phyloP scores from a whole-genome alignment of 345 rosid genomes.

The Hypericum androsaemum region DNA sequence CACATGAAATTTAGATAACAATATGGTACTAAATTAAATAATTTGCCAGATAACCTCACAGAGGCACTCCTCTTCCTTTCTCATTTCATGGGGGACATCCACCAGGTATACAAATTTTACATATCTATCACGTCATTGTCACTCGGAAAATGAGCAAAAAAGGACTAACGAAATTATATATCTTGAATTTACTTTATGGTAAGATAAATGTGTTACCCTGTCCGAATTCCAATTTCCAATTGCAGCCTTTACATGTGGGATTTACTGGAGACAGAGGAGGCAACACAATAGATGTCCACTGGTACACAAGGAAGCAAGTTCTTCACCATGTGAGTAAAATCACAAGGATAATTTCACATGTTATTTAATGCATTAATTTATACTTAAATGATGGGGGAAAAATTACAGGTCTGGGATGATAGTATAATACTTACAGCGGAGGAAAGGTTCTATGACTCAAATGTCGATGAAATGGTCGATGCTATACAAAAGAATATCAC shows the following conservation, averaged over 20 bases:
- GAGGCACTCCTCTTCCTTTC: constrained; percentile 83
- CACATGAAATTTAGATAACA: background rate
- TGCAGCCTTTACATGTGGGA: constrained; percentile 75
- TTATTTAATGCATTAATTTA: background rate
- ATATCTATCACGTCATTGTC: no score
- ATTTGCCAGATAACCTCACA: constrained; percentile 63
- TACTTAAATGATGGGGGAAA: background rate
- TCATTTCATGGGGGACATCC: constrained; percentile 86
- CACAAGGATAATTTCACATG: background rate
- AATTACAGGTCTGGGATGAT: constrained; percentile 65
- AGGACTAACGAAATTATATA: no score
- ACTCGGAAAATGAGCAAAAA: no score
- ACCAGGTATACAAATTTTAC: no score
- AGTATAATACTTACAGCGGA: constrained; percentile 64
- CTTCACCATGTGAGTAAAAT: constrained; percentile 67
- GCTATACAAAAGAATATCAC: constrained; percentile 28
- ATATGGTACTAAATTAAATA: background rate
- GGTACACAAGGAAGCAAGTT: constrained; percentile 66
- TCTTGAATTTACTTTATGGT: no score
- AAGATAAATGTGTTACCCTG: background rate
- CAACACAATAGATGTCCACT: constrained; percentile 69
- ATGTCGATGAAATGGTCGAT: constrained; percentile 40
- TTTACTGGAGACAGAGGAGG: constrained; percentile 75
- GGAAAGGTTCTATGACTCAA: constrained; percentile 36
- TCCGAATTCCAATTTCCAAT: background rate